These are phyloP conservation scores for Purshia tridentata DNA, from an alignment of 306 rosid species.

Conservation along the genomic window DNA sequence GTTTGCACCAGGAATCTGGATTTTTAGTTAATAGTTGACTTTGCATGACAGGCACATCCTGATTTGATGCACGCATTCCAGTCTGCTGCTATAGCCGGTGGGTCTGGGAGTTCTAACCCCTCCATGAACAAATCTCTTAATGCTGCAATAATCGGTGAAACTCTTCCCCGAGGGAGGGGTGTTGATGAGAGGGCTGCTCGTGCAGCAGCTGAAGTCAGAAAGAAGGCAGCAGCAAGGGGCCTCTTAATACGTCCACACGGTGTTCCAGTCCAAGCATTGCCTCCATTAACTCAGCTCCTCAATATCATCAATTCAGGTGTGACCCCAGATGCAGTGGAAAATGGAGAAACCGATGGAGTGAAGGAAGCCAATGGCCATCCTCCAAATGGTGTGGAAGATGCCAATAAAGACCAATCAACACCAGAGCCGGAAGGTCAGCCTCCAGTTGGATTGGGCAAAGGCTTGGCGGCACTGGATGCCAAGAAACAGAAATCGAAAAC, in stretches of 20 bases:
- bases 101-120: constrained; percentile 72
- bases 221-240: constrained; percentile 93
- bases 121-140: constrained; percentile 71
- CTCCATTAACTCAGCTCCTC: constrained; percentile 75
- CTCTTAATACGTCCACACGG: constrained; percentile 76
- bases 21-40: constrained; percentile 6
- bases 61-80: constrained; percentile 91
- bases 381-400: constrained; percentile 31
- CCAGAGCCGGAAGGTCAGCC: constrained; percentile 44
- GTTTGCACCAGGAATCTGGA: background rate
- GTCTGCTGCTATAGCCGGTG: constrained; percentile 84
- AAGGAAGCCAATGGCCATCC: constrained; percentile 37
- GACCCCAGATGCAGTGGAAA: constrained; percentile 46
- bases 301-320: constrained; percentile 68
- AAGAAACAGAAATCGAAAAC: constrained; percentile 81
- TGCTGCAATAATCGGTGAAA: constrained; percentile 73
- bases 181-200: constrained; percentile 93
- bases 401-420: constrained; percentile 34
- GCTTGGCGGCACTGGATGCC: constrained; percentile 66
- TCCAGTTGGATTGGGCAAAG: constrained; percentile 84
- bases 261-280: constrained; percentile 82
- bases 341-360: constrained; percentile 49
- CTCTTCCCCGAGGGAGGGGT: constrained; percentile 84
- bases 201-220: constrained; percentile 89
- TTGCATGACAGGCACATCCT: constrained; percentile 68